These are phyloP conservation scores for Chrysochromulina tobinii DNA, from an alignment of 78 protist species.

Conservation along the genomic window DNA sequence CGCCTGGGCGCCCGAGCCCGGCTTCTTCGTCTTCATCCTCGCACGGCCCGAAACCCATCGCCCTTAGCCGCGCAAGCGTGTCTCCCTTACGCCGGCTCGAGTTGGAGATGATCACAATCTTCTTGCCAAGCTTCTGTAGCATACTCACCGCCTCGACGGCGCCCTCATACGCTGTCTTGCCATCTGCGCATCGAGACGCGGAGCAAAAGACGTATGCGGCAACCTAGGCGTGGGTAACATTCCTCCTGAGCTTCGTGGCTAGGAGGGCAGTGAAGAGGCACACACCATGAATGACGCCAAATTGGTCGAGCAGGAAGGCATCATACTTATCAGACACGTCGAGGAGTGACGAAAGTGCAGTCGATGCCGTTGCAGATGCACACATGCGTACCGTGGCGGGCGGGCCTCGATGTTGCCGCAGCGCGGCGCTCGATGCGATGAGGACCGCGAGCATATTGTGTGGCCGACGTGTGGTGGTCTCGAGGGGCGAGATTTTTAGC, in stretches of 20 bases:
- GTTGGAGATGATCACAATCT: not conserved
- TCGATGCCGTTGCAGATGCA: too few relatives aligned
- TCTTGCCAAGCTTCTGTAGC: not conserved
- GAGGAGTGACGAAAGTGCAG: not conserved
- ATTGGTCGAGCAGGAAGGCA: constrained; percentile 17
- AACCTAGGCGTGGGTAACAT: too few relatives aligned
- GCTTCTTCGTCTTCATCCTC: not conserved
- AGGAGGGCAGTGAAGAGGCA: too few relatives aligned
- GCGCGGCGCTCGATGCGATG: too few relatives aligned
- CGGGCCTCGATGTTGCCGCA: too few relatives aligned
- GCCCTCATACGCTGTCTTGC: not conserved
- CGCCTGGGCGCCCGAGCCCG: not conserved
- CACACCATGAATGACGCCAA: not conserved
- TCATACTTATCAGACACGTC: not conserved
- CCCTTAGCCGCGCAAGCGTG: not conserved
- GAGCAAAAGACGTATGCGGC: too few relatives aligned
- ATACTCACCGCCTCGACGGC: not conserved
- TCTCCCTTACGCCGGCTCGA: not conserved
- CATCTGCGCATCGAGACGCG: not conserved
- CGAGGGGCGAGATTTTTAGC: too few relatives aligned
- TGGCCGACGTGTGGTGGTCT: too few relatives aligned
- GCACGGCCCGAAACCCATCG: constrained; percentile 1
- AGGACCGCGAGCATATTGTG: too few relatives aligned
- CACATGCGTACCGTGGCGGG: too few relatives aligned
- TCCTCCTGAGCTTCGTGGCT: too few relatives aligned